Evolutionary conservation across 1,284 basidiomycete species (phyloP), one percentile per base, ranked within the genome.

Genomic region (Earliella scabrosa): DNA sequence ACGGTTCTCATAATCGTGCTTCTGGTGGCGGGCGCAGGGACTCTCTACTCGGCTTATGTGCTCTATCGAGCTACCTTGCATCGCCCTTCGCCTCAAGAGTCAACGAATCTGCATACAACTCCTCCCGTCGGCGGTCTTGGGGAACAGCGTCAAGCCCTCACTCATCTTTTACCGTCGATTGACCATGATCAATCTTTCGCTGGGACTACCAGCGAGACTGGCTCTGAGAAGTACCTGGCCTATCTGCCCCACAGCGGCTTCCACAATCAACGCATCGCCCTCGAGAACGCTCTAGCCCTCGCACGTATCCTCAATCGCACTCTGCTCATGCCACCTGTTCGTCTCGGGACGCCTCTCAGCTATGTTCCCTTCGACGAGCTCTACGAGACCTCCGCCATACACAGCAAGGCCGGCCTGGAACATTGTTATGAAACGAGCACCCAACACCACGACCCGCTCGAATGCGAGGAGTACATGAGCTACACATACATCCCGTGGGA

Each of bases 261-360:
- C 61, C 89, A 93, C 71, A 93, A 93, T 69, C 90, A 93, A 73
- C 85, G 90, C 34, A 91, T 94, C 58, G 86, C 88, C 24, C 78
- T 93, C 57, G 88, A 93, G 70, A 93, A 93, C 63, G 90, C 89
- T 11, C 78, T 93, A 29, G 77, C 86, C 13, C 78, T 93, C 50
- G 79, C 90, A 8, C 76, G 74, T 59, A 68, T 89, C 27, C 78
- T 92, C 50, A 87, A 89, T 70, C 87, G 90, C 52, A 93, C 88
- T 10, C 75, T 93, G 34, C 78, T 93, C 57, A 72, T 92, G 29
- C 90, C 92, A 20, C 86, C 87, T 11, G 76, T 87, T 23, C 83
- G 86, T 49, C 80, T 92, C 4, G 88, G 89, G 31, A 70, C 63
- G 45, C 80, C 87, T 2, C 75, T 91, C 31, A 82, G 78, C 36